A percentile compares a stretch with the other conserved stretches of the same genome.
phyloP scores from a whole-genome alignment of 2,329 filamentous ascomycete genomes.

The Venturia asperata region DNA sequence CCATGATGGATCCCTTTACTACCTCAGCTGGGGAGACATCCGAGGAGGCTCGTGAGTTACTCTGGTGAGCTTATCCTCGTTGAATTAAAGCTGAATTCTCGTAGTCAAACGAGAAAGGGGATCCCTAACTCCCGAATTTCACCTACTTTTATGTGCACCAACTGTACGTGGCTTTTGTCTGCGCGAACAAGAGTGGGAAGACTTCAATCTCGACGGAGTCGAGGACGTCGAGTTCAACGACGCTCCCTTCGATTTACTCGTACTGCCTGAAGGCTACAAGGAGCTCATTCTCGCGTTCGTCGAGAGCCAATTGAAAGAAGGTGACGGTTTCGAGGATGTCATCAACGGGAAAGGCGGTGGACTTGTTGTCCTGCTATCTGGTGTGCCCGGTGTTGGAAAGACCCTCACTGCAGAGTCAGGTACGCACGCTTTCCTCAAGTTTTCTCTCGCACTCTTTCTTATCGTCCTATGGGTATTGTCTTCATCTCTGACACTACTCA shows the following conservation, averaged over 20 bases:
- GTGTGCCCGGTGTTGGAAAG: constrained; percentile 20
- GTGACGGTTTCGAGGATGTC: constrained; percentile 25
- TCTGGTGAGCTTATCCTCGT: not conserved
- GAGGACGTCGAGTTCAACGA: constrained; percentile 79
- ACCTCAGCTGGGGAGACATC: not conserved
- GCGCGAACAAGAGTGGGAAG: constrained; percentile 81
- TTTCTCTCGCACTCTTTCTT: too few relatives aligned
- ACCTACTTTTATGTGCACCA: constrained; percentile 75
- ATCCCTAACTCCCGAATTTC: constrained; percentile 19
- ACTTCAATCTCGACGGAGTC: constrained; percentile 73
- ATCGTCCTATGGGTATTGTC: not conserved
- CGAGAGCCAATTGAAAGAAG: constrained; percentile 30
- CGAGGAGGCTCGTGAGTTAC: not conserved
- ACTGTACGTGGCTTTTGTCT: constrained; percentile 84
- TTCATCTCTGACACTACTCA: not conserved
- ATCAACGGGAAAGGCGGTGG: constrained; percentile 21
- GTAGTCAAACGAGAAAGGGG: not conserved
- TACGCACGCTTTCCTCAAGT: constrained; percentile 9
- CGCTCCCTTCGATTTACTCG: constrained; percentile 72
- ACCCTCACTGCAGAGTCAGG: constrained; percentile 20
- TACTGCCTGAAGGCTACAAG: constrained; percentile 59
- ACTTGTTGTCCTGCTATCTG: constrained; percentile 23
- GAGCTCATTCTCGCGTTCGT: constrained; percentile 70
- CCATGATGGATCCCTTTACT: not conserved
- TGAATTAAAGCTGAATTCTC: not conserved